phyloP scores from a whole-genome alignment of 768 basidiomycete genomes.

The Roridomyces roridus region DNA sequence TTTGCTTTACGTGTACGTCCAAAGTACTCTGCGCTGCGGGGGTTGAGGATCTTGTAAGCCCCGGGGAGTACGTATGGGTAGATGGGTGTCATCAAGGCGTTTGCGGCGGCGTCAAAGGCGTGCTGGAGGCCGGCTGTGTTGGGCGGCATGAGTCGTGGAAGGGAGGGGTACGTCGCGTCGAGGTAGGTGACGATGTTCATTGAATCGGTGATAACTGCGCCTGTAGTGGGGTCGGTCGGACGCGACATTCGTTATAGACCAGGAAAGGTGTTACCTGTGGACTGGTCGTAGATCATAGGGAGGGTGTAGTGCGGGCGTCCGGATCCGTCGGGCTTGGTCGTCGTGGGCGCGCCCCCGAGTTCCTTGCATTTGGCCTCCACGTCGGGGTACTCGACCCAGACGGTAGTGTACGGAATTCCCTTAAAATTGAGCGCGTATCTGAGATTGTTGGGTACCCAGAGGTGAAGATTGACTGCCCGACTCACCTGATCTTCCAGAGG shows the following conservation, averaged over 20 bases:
- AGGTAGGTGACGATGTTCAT: conserved; percentile 47
- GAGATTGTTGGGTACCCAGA: no score
- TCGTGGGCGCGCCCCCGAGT: conserved; percentile 35
- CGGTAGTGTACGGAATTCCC: conserved; percentile 38
- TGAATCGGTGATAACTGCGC: conserved; percentile 41
- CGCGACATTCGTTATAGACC: no score
- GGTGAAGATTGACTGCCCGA: no score
- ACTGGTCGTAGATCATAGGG: conserved; percentile 48
- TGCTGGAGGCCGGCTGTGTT: conserved; percentile 24
- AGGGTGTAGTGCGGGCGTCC: conserved; percentile 38
- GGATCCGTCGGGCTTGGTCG: conserved; percentile 26
- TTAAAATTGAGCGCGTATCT: conserved; percentile 25
- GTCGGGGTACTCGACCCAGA: conserved; percentile 51
- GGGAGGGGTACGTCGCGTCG: conserved; percentile 46
- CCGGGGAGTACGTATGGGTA: conserved; percentile 22
- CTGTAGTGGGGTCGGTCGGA: no score
- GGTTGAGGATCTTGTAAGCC: conserved; percentile 30
- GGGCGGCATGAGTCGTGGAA: conserved; percentile 37
- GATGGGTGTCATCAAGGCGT: neutral
- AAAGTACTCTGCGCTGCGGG: conserved; percentile 39
- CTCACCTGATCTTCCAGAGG: neutral
- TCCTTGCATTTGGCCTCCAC: conserved; percentile 35
- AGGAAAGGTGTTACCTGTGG: conserved; percentile 28
- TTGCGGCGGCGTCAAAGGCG: conserved; percentile 11
- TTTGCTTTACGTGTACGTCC: conserved; percentile 33